These are phyloP conservation scores for Cryphonectria radicalis DNA, from an alignment of 2,329 filamentous ascomycete genomes.

Conservation along the genomic window DNA sequence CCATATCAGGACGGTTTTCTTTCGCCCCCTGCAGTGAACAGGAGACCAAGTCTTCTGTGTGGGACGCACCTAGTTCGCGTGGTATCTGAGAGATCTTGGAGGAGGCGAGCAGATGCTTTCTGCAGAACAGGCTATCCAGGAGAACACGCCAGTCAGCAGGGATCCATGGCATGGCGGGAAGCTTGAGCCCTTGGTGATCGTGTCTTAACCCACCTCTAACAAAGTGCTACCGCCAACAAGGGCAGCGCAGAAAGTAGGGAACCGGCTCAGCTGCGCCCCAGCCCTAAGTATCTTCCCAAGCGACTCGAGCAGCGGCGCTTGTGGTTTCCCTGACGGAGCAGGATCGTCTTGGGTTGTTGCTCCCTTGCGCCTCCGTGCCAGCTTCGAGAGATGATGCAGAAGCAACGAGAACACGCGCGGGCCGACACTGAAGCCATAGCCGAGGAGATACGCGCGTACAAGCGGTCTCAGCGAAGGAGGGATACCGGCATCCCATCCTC, in stretches of 20 bases:
- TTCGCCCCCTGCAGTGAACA: background rate
- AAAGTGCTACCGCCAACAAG: constrained; percentile 64
- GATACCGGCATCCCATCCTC: constrained; percentile 41
- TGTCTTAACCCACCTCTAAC: constrained; percentile 53
- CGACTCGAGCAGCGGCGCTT: constrained; percentile 40
- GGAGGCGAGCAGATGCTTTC: constrained; percentile 18
- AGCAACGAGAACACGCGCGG: constrained; percentile 61
- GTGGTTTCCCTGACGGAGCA: constrained; percentile 36
- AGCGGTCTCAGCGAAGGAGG: constrained; percentile 59
- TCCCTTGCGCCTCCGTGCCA: constrained; percentile 36
- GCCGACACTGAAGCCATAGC: constrained; percentile 62
- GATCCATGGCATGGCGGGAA: too few species aligned
- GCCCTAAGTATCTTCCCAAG: constrained; percentile 50
- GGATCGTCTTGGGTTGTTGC: constrained; percentile 42
- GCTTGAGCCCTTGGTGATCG: too few species aligned
- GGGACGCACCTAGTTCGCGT: constrained; percentile 38
- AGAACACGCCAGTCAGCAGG: background rate
- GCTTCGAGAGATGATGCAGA: constrained; percentile 47
- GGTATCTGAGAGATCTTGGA: background rate
- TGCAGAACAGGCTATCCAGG: constrained; percentile 17
- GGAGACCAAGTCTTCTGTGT: constrained; percentile 8
- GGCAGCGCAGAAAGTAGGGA: constrained; percentile 65
- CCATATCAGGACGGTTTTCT: constrained; percentile 12
- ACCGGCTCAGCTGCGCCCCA: constrained; percentile 59
- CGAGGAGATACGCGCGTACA: constrained; percentile 62